Conservation (phyloP, 1,284 basidiomycete genomes). For the Erythrobasidium hasegawianum region DNA sequence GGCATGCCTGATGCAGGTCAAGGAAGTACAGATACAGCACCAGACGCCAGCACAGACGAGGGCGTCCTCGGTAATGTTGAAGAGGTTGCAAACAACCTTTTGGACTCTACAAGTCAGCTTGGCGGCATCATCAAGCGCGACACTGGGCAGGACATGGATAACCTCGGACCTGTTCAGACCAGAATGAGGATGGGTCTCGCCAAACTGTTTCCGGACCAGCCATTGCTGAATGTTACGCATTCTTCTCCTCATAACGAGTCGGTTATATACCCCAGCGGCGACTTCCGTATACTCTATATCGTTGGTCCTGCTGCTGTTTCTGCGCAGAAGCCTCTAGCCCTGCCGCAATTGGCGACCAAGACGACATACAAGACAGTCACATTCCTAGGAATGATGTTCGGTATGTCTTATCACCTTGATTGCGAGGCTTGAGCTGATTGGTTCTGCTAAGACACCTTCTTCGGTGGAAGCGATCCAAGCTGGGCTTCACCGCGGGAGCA, state of each 20-base stretch:
- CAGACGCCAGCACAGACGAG: constrained; percentile 8
- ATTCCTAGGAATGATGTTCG: constrained; percentile 41
- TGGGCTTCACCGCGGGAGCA: constrained; percentile 36
- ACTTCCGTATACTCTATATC: not conserved
- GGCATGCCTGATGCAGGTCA: not conserved
- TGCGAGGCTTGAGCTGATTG: not conserved
- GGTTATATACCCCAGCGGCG: not conserved
- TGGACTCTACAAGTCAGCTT: not conserved
- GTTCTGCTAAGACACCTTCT: constrained; percentile 39
- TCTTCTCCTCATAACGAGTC: not conserved
- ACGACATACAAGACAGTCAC: constrained; percentile 20
- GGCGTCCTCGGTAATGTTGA: constrained; percentile 5
- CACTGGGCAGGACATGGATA: not conserved
- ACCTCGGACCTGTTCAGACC: constrained; percentile 11
- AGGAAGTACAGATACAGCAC: not conserved
- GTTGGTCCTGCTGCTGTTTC: not conserved
- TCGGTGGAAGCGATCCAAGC: constrained; percentile 39
- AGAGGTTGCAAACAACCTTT: not conserved
- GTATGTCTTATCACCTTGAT: not conserved
- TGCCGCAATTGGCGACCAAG: constrained; percentile 27
- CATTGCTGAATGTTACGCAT: too few relatives aligned
- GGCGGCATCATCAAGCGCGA: not conserved
- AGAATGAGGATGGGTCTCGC: constrained; percentile 12
- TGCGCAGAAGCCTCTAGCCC: not conserved
- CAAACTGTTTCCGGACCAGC: not conserved